These are phyloP conservation scores for Colletotrichum noveboracense DNA, from an alignment of 2,329 filamentous ascomycete species.

Conservation along the genomic window DNA sequence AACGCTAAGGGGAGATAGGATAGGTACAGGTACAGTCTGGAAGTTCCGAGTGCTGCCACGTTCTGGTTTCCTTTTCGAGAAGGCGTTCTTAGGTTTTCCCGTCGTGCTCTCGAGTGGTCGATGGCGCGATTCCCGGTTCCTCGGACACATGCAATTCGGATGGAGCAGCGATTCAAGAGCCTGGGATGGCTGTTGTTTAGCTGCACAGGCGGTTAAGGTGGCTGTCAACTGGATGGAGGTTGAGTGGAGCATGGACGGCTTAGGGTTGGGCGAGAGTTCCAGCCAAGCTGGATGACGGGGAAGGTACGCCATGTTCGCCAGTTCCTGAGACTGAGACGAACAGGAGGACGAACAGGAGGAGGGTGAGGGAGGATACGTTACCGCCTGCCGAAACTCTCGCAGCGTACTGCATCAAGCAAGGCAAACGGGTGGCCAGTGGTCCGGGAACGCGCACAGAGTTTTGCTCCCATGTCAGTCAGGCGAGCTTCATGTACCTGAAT, in stretches of 20 bases:
- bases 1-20: too few species aligned
- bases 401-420: neutral
- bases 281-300: slow-evolving; percentile 4
- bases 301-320: slow-evolving; percentile 1
- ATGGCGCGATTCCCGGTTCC: neutral
- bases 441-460: slow-evolving; percentile 4
- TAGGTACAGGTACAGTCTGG: neutral
- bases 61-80: neutral
- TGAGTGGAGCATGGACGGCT: neutral
- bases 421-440: slow-evolving; percentile 10
- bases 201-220: neutral
- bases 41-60: neutral
- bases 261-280: neutral
- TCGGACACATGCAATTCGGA: neutral
- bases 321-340: slow-evolving; percentile 19
- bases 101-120: neutral
- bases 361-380: neutral
- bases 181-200: neutral
- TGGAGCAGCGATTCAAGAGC: neutral
- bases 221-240: neutral
- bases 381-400: slow-evolving; percentile 2
- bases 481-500: neutral
- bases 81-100: neutral
- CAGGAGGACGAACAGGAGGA: neutral
- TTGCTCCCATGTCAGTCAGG: neutral